phyloP scores from a whole-genome alignment of 192 early-diverging fungal genomes.

The Mortierella antarctica region DNA sequence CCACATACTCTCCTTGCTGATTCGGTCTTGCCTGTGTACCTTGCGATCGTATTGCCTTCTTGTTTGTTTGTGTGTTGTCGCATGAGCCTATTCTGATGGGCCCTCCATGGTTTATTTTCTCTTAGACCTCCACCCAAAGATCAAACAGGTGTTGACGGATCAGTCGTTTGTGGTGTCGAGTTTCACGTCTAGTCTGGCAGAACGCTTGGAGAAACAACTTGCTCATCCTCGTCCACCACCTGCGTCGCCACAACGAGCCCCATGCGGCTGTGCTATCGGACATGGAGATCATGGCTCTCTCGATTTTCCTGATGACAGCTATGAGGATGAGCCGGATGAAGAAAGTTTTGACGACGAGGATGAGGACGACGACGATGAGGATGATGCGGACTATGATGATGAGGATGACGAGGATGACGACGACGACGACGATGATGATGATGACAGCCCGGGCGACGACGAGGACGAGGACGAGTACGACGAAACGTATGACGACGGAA shows the following conservation, averaged over 20 bases:
- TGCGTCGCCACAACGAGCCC: neutral
- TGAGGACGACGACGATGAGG: slow-evolving; percentile 24
- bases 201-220: slow-evolving; percentile 16
- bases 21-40: neutral
- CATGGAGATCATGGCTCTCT: slow-evolving; percentile 8
- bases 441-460: slow-evolving; percentile 18
- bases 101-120: no score
- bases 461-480: slow-evolving; percentile 19
- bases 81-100: neutral
- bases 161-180: slow-evolving; percentile 31
- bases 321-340: slow-evolving; percentile 38
- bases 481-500: slow-evolving; percentile 1
- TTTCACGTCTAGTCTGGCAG: slow-evolving; percentile 25
- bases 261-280: slow-evolving; percentile 21
- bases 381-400: slow-evolving; percentile 21
- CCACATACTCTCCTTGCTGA: neutral
- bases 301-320: slow-evolving; percentile 20
- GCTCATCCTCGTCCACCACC: slow-evolving; percentile 8
- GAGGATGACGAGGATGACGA: slow-evolving; percentile 12
- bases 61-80: neutral
- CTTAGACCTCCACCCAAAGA: slow-evolving; percentile 25
- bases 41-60: neutral
- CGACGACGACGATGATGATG: slow-evolving; percentile 19
- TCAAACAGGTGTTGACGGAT: slow-evolving; percentile 20
- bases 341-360: slow-evolving; percentile 22